A percentile compares a stretch with the other conserved stretches of the same genome.
Conservation (phyloP, 257 asterid species). For the Verbascum thapsus region DNA sequence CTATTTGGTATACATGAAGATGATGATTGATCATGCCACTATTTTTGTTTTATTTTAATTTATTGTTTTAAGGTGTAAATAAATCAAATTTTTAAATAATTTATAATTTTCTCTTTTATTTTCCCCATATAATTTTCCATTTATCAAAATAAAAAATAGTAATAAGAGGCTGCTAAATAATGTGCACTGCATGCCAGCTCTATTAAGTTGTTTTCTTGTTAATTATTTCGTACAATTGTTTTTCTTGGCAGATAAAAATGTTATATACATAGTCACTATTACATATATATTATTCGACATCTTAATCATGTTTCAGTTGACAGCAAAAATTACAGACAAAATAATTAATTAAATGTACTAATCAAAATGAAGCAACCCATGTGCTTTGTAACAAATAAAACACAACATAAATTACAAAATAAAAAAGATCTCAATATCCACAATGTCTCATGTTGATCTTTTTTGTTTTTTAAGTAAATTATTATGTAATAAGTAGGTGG, state of each 20-base stretch:
- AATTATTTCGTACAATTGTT: too few relatives aligned
- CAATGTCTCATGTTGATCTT: slow-evolving; percentile 9
- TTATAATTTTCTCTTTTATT: neutral
- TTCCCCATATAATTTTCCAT: too few relatives aligned
- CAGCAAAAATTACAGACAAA: slow-evolving; percentile 14
- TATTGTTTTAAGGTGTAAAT: too few relatives aligned
- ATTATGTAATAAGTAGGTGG: slow-evolving; percentile 1
- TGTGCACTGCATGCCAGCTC: too few relatives aligned
- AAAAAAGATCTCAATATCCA: slow-evolving; percentile 20
- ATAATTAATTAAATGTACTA: slow-evolving; percentile 16
- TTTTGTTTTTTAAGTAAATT: neutral
- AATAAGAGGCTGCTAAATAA: too few relatives aligned
- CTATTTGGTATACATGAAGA: too few relatives aligned
- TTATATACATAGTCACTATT: neutral
- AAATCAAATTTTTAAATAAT: neutral
- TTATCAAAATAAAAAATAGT: too few relatives aligned
- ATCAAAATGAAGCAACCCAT: slow-evolving; percentile 31
- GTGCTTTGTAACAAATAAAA: slow-evolving; percentile 19
- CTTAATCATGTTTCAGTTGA: slow-evolving; percentile 12
- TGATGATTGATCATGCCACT: neutral
- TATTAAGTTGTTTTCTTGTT: too few relatives aligned
- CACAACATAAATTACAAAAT: neutral
- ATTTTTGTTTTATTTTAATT: too few relatives aligned
- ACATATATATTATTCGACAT: slow-evolving; percentile 9
- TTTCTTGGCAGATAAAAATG: neutral